phyloP scores from a whole-genome alignment of 73 alveolate species.

The Durusdinium trenchii region DNA sequence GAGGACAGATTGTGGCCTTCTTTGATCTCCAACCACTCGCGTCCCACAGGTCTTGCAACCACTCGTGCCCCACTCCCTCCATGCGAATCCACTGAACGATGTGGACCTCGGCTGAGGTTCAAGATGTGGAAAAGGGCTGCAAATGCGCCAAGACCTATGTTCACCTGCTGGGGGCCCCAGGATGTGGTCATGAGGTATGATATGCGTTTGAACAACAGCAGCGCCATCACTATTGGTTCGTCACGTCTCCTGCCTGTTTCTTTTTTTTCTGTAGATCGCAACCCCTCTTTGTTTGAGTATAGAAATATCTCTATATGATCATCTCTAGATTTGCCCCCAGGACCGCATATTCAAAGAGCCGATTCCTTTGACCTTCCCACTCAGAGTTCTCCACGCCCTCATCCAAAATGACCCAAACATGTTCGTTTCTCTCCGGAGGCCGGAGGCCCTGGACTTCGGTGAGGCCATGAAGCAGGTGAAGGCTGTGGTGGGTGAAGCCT shows the following conservation, averaged over 20 bases:
- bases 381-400: too few relatives aligned
- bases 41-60: too few relatives aligned
- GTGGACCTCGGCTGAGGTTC: neutral
- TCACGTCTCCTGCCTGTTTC: neutral
- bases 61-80: too few relatives aligned
- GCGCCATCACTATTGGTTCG: neutral
- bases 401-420: too few relatives aligned
- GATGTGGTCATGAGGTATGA: neutral
- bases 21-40: too few relatives aligned
- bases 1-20: too few relatives aligned
- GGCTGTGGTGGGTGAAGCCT: constrained; percentile 43
- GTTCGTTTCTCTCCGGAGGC: too few relatives aligned
- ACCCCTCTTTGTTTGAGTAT: neutral
- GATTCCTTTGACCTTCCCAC: too few relatives aligned
- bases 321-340: too few relatives aligned
- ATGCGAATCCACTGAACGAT: too few relatives aligned
- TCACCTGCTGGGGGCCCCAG: constrained; percentile 5
- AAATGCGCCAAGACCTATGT: constrained; percentile 76
- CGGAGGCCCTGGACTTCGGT: constrained; percentile 51
- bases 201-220: neutral
- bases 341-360: too few relatives aligned
- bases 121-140: constrained; percentile 48
- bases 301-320: too few relatives aligned
- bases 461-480: constrained; percentile 50
- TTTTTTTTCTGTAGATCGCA: neutral